Evolutionary conservation across 371 early-diverging fungal species (phyloP).

Genomic region (Parasitella parasitica): DNA sequence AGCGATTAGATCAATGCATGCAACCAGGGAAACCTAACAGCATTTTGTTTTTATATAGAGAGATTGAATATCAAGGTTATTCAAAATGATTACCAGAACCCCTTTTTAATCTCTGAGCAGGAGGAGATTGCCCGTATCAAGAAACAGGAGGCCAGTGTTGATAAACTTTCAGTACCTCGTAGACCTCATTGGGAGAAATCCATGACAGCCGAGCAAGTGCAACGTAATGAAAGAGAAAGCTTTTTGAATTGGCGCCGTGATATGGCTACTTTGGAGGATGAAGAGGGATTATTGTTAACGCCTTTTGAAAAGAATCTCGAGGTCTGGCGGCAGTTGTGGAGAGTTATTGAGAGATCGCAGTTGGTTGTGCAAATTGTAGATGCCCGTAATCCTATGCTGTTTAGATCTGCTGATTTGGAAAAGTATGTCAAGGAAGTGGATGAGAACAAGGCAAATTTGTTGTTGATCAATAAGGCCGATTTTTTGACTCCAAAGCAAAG

Average conservation of each 20-base stretch:
- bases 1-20: too few relatives aligned
- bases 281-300: conserved; percentile 87
- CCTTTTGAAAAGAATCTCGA: conserved; percentile 99
- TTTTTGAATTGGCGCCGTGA: conserved; percentile 94
- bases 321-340: conserved; percentile 99
- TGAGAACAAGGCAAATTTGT: conserved; percentile 75
- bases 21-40: neutral
- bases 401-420: conserved; percentile 92
- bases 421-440: conserved; percentile 91
- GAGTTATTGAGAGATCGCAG: conserved; percentile 98
- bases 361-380: conserved; percentile 99
- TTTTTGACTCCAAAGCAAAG: conserved; percentile 75
- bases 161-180: conserved; percentile 80
- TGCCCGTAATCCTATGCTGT: conserved; percentile 96
- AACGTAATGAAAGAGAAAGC: conserved; percentile 76
- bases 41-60: conserved; percentile 46
- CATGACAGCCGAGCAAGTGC: conserved; percentile 83
- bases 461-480: conserved; percentile 99
- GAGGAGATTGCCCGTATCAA: conserved; percentile 71
- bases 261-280: conserved; percentile 88
- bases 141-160: conserved; percentile 75
- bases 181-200: conserved; percentile 88
- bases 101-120: conserved; percentile 76
- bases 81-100: conserved; percentile 73
- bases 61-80: conserved; percentile 86